phyloP scores from a whole-genome alignment of 305 asterid genomes.

The Solanum hybrid region DNA sequence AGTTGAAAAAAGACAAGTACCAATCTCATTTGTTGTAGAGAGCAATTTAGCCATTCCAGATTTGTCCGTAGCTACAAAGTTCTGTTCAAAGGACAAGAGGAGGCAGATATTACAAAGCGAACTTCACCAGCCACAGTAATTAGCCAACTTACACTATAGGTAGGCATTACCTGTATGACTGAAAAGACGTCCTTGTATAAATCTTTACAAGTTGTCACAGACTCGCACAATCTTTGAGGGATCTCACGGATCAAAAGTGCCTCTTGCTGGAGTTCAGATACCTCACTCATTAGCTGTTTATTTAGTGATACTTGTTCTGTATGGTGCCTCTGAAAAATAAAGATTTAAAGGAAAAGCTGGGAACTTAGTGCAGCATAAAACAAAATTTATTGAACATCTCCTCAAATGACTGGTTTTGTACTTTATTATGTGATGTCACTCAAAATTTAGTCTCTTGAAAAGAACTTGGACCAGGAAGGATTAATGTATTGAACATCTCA shows the following conservation, averaged over 20 bases:
- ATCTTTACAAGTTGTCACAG: conserved; percentile 54
- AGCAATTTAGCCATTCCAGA: conserved; percentile 50
- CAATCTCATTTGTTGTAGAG: conserved; percentile 56
- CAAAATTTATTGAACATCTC: not conserved
- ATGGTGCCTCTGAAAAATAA: conserved; percentile 43
- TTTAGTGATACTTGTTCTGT: conserved; percentile 42
- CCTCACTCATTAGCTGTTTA: conserved; percentile 40
- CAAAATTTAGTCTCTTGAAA: not conserved
- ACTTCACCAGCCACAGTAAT: not conserved
- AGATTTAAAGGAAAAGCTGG: conserved; percentile 16
- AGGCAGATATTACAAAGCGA: not conserved
- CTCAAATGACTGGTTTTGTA: not conserved
- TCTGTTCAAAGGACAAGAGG: conserved; percentile 29
- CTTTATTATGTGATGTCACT: not conserved
- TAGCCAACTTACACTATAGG: not conserved
- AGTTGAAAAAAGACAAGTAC: conserved; percentile 49
- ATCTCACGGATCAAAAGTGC: conserved; percentile 31
- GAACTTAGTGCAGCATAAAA: not conserved
- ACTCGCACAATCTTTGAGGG: conserved; percentile 43
- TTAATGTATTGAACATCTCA: not conserved
- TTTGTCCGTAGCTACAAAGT: conserved; percentile 40
- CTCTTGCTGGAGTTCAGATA: conserved; percentile 57
- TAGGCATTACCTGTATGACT: conserved; percentile 46
- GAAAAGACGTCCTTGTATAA: conserved; percentile 44
- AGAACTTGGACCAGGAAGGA: not conserved